phyloP scores from a whole-genome alignment of 176 grass and related monocot genomes.

The Echinochloa phyllopogon region DNA sequence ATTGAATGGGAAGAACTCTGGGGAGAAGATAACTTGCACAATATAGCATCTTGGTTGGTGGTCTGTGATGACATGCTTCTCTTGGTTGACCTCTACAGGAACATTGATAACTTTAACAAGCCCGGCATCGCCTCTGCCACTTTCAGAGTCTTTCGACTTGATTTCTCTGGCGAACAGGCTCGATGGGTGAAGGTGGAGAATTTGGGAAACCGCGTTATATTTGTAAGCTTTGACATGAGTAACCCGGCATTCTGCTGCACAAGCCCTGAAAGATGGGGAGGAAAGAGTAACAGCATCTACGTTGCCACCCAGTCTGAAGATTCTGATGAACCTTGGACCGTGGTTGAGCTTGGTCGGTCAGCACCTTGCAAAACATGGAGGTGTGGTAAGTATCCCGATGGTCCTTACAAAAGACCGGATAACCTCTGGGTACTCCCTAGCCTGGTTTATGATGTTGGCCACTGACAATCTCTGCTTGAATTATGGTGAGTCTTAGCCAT shows the following conservation, averaged over 20 bases:
- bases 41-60: slow-evolving; percentile 37
- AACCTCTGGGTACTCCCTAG: background rate
- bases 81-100: slow-evolving; percentile 14
- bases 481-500: background rate
- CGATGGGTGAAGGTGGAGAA: slow-evolving; percentile 48
- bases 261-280: slow-evolving; percentile 22
- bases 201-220: slow-evolving; percentile 45
- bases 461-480: background rate
- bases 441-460: background rate
- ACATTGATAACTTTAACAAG: background rate
- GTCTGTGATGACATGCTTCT: slow-evolving; percentile 44
- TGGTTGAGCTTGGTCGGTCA: background rate
- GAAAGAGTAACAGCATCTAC: slow-evolving; percentile 13
- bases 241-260: background rate
- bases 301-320: background rate
- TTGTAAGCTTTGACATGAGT: slow-evolving; percentile 4
- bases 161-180: slow-evolving; percentile 5
- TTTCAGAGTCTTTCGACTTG: slow-evolving; percentile 43
- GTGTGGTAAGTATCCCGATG: background rate
- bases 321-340: background rate
- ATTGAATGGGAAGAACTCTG: slow-evolving; percentile 3
- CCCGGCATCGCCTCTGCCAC: background rate
- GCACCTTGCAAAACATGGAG: background rate
- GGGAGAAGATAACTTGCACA: background rate
- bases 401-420: background rate